Percentiles rank a stretch among this genome's conserved stretches.
These are phyloP conservation scores for Microbotryum scabiosae DNA, from an alignment of 1,284 basidiomycete genomes.

Conservation along the genomic window DNA sequence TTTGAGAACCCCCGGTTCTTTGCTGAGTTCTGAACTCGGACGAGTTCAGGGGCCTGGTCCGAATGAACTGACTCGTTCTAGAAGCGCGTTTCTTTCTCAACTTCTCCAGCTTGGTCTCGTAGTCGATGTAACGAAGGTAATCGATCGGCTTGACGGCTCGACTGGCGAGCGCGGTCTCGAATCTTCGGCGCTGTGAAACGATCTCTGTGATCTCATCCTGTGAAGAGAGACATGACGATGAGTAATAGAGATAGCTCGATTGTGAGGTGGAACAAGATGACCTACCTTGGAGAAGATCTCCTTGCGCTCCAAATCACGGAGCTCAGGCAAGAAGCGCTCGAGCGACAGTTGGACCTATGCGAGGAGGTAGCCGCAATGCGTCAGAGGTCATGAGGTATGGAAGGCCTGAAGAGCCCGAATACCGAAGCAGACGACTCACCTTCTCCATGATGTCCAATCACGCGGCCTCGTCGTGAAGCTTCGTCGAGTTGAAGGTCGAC, in stretches of 20 bases:
- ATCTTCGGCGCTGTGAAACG: conserved; percentile 70
- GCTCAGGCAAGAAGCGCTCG: conserved; percentile 53
- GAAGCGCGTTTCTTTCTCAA: conserved; percentile 63
- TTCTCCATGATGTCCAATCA: conserved; percentile 12
- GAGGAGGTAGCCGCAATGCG: not conserved
- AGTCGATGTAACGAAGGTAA: conserved; percentile 82
- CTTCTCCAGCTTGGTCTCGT: conserved; percentile 81
- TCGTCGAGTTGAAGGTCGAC: not conserved
- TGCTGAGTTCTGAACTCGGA: too few species aligned
- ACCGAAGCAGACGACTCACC: not conserved
- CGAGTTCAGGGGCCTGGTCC: not conserved
- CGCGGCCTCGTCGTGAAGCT: too few species aligned
- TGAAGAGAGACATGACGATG: not conserved
- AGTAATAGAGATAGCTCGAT: not conserved
- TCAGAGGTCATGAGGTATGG: too few species aligned
- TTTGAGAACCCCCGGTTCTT: too few species aligned
- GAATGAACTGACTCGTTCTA: conserved; percentile 55
- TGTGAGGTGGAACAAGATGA: conserved; percentile 2
- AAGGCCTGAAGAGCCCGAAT: too few species aligned
- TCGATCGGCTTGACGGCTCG: conserved; percentile 45
- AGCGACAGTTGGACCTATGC: conserved; percentile 32
- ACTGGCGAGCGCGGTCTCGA: conserved; percentile 62
- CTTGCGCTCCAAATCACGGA: conserved; percentile 84
- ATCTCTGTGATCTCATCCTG: conserved; percentile 76
- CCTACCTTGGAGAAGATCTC: conserved; percentile 74